Evolutionary conservation across 192 early-diverging fungal genomes (phyloP), one percentile per base, ranked within the genome.

Genomic region (Coemansia sp.): DNA sequence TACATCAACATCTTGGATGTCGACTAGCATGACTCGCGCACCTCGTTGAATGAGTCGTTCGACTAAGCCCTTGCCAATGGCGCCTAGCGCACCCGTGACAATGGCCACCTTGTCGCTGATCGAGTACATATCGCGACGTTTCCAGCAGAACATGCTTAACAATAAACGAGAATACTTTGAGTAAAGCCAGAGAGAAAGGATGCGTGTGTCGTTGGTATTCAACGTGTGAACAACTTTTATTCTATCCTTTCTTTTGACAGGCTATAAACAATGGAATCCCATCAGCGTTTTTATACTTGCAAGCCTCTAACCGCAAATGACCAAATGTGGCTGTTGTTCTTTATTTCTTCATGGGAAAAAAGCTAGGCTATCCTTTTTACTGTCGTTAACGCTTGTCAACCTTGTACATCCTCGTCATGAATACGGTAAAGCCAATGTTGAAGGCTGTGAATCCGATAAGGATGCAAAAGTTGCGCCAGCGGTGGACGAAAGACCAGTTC

Each of bases 381-480:
- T 29, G 1, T 29, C 3, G 3, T 29, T 29, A 83, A 19, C 81
- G 76, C 66, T 72, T 71, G 20, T 78, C 77, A 9, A 77, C 73
- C 53, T 75, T 74, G 59, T 81, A 75, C 35, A 73, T 61, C 62
- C 69, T 66, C 10, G 79, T 55, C 48, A 81, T 70, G 22, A 85
- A 23, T 0, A 62, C 58, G 15, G 79, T 73, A 17, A 87, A 71
- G 11, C 82, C 8, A 15, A 85, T 59, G 60, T 93, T 91, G 64
- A 90, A 89, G 0, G 43, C 69, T n/a, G 75, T 72, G 63, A 85
- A 91, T 4, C 71, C 76, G 10, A 84, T 64, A 49, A 93, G 55
- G 45, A 91, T 88, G 29, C 87, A 86, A 69, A 88, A 72, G 67
- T 91, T 90, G 65, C 89, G 85, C 88, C 88, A 93, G 23, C 82